Percentiles rank a stretch among this genome's conserved stretches.
These are phyloP conservation scores for Ogataea polymorpha DNA, from an alignment of 805 yeast genomes.

Conservation along the genomic window DNA sequence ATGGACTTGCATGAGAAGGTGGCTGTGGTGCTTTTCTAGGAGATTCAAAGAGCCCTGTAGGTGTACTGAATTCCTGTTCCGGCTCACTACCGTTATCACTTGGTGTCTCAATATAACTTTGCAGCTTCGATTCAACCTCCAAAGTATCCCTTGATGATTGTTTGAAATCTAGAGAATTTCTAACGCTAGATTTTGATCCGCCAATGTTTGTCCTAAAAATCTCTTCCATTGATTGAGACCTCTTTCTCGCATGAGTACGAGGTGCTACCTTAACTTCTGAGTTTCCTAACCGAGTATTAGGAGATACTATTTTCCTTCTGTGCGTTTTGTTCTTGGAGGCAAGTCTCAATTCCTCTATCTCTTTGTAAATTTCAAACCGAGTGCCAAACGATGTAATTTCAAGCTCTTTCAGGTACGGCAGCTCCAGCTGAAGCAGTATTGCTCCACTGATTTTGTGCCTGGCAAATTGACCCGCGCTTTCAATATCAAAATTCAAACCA, in stretches of 20 bases:
- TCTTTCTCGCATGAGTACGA: slow-evolving; percentile 40
- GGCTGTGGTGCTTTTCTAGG: slow-evolving; percentile 77
- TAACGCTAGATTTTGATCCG: neutral
- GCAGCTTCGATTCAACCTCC: slow-evolving; percentile 11
- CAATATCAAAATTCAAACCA: slow-evolving; percentile 66
- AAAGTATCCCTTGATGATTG: slow-evolving; percentile 7
- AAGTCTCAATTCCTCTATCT: slow-evolving; percentile 65
- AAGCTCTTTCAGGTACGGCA: slow-evolving; percentile 82
- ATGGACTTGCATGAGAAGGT: slow-evolving; percentile 38
- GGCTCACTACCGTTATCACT: slow-evolving; percentile 13
- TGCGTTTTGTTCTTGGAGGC: slow-evolving; percentile 21
- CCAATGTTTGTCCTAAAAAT: slow-evolving; percentile 12
- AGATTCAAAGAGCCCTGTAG: slow-evolving; percentile 44
- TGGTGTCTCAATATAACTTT: slow-evolving; percentile 7
- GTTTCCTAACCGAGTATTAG: neutral
- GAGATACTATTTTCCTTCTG: neutral
- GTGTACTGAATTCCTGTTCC: slow-evolving; percentile 15
- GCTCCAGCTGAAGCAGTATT: slow-evolving; percentile 79
- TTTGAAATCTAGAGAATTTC: neutral
- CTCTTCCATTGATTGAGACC: slow-evolving; percentile 52
- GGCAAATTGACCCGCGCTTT: slow-evolving; percentile 74
- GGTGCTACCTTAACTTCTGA: neutral
- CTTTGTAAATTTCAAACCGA: slow-evolving; percentile 86
- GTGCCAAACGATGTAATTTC: slow-evolving; percentile 94
- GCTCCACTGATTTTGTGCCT: slow-evolving; percentile 87